Evolutionary conservation across 1,284 basidiomycete genomes (phyloP).

Genomic region (Sanghuangporus weigelae): DNA sequence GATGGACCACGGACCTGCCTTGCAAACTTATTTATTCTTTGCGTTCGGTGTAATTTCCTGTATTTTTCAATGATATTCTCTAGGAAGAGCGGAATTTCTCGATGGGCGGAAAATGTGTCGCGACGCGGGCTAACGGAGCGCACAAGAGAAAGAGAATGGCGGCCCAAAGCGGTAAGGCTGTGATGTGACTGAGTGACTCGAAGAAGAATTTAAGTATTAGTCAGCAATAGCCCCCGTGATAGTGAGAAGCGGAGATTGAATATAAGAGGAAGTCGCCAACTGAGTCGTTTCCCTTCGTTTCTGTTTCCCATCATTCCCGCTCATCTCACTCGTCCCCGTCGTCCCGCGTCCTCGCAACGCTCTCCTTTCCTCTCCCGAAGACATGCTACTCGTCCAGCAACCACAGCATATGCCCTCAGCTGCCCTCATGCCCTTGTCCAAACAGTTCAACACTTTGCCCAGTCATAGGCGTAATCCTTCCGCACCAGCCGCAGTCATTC

Average conservation of each 20-base stretch:
- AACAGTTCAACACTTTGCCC: conserved; percentile 18
- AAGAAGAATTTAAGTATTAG: neutral
- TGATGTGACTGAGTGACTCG: neutral
- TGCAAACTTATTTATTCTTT: neutral
- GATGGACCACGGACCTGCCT: neutral
- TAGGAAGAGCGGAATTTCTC: neutral
- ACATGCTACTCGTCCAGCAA: conserved; percentile 65
- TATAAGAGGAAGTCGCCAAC: conserved; percentile 10
- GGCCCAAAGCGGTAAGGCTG: neutral
- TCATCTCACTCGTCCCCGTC: neutral
- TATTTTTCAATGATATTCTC: neutral
- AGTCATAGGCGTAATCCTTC: conserved; percentile 59
- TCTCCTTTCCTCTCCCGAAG: conserved; percentile 25
- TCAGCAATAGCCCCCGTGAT: neutral
- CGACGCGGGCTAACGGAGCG: neutral
- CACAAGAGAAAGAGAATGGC: neutral
- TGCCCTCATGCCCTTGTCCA: conserved; percentile 11
- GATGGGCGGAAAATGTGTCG: neutral
- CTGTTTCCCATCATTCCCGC: conserved; percentile 4
- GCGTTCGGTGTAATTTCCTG: neutral
- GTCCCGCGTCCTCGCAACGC: conserved; percentile 18
- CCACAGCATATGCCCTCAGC: conserved; percentile 36
- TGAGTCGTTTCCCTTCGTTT: conserved; percentile 4
- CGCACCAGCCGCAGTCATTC: conserved; percentile 54
- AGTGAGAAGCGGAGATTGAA: conserved; percentile 11